Evolutionary conservation across 768 basidiomycete genomes (phyloP).

Genomic region (Tephrocybe sp.): DNA sequence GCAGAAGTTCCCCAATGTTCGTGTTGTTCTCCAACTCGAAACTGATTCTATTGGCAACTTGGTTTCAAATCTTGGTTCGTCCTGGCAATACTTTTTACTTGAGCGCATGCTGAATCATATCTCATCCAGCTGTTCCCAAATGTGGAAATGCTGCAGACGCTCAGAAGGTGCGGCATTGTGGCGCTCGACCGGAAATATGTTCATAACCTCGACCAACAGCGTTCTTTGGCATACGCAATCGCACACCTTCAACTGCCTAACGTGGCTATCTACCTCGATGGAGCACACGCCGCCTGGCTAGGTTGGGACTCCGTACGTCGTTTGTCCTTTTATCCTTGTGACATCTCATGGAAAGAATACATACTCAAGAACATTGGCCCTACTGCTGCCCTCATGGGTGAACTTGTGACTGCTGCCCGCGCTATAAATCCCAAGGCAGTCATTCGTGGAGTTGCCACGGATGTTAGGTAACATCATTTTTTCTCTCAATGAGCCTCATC

Average conservation of each 20-base stretch:
- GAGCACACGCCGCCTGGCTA: slow-evolving; percentile 33
- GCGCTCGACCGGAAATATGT: no score
- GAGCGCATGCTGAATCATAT: not conserved
- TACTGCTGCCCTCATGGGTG: slow-evolving; percentile 27
- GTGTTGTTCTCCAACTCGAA: slow-evolving; percentile 28
- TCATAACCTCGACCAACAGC: not conserved
- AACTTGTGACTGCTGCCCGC: slow-evolving; percentile 26
- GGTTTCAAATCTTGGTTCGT: slow-evolving; percentile 23
- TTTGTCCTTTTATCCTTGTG: not conserved
- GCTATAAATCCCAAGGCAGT: slow-evolving; percentile 22
- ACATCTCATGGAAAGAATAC: not conserved
- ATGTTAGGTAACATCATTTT: slow-evolving; percentile 19
- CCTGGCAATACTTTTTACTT: not conserved
- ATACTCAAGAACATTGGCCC: slow-evolving; percentile 24
- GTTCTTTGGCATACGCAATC: slow-evolving; percentile 25
- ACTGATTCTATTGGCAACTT: slow-evolving; percentile 33
- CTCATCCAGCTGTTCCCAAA: slow-evolving; percentile 17
- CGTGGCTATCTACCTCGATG: slow-evolving; percentile 30
- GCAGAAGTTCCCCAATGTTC: slow-evolving; percentile 13
- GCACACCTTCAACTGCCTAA: slow-evolving; percentile 25
- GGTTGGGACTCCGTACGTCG: slow-evolving; percentile 23
- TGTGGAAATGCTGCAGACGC: slow-evolving; percentile 29
- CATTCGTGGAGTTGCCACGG: slow-evolving; percentile 30
- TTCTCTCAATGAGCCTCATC: no score
- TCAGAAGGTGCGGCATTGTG: slow-evolving; percentile 22